Percentiles rank a stretch among this genome's conserved stretches.
phyloP scores from a whole-genome alignment of 1,284 basidiomycete species.

The Fomitopsis palustris region DNA sequence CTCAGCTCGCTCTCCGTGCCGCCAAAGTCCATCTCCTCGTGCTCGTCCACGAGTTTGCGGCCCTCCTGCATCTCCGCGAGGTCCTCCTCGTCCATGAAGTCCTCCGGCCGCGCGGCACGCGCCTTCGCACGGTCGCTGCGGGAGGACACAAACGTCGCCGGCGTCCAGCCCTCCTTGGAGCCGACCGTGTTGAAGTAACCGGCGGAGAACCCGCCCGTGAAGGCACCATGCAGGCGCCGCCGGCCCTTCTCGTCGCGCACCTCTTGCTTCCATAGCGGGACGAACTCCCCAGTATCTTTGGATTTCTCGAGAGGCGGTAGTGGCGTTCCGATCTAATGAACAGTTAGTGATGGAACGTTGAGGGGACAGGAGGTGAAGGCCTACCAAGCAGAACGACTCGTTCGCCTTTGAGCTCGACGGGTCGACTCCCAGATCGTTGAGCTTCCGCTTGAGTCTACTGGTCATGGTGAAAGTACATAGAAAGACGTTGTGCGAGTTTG shows the following conservation, averaged over 20 bases:
- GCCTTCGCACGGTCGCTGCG: constrained; percentile 69
- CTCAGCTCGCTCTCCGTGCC: constrained; percentile 50
- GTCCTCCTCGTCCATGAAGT: constrained; percentile 99
- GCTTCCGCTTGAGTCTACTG: constrained; percentile 71
- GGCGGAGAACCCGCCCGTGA: constrained; percentile 96
- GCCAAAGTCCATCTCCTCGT: constrained; percentile 70
- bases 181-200: constrained; percentile 98
- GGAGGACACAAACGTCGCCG: constrained; percentile 88
- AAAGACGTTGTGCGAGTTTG: too few species aligned
- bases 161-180: constrained; percentile 96
- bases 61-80: constrained; percentile 76
- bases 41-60: constrained; percentile 71
- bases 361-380: constrained; percentile 18
- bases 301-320: constrained; percentile 86
- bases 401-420: constrained; percentile 65
- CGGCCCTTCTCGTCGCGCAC: constrained; percentile 92
- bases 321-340: constrained; percentile 81
- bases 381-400: constrained; percentile 85
- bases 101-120: constrained; percentile 67
- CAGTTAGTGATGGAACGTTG: neutral
- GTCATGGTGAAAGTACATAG: constrained; percentile 30
- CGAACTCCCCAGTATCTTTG: constrained; percentile 89
- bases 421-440: constrained; percentile 79
- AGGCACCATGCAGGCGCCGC: constrained; percentile 91
- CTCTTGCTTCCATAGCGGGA: constrained; percentile 97